phyloP scores from a whole-genome alignment of 768 basidiomycete species.

The Ephemerocybe angulata region DNA sequence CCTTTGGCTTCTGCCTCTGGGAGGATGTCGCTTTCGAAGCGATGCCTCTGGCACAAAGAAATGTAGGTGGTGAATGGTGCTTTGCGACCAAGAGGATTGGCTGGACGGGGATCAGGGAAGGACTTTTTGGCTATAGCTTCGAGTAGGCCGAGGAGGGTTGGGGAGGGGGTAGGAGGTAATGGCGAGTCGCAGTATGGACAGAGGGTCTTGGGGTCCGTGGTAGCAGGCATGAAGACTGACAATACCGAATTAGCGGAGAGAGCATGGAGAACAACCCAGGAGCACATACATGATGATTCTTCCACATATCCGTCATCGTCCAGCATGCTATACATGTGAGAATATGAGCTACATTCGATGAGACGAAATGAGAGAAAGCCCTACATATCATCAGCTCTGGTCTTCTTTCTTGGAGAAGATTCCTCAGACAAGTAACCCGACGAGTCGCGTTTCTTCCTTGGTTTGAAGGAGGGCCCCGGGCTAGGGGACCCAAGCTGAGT shows the following conservation, averaged over 20 bases:
- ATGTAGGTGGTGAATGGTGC: conserved; percentile 58
- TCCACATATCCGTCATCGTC: conserved; percentile 20
- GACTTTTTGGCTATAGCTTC: conserved; percentile 51
- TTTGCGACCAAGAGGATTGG: conserved; percentile 61
- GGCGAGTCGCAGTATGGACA: conserved; percentile 81
- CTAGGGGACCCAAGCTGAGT: neutral
- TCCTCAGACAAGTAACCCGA: neutral
- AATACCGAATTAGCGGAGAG: neutral
- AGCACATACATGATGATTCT: conserved; percentile 41
- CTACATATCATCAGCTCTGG: neutral
- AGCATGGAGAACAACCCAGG: neutral
- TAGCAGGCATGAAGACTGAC: conserved; percentile 48
- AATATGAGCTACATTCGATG: neutral
- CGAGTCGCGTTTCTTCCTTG: neutral
- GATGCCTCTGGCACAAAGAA: conserved; percentile 71
- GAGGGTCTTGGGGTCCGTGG: conserved; percentile 59
- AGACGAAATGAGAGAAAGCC: neutral
- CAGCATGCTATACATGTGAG: neutral
- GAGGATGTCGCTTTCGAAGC: conserved; percentile 68
- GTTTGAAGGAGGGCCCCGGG: neutral
- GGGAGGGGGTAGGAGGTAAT: conserved; percentile 61
- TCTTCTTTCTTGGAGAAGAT: conserved; percentile 3
- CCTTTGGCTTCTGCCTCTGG: conserved; percentile 68
- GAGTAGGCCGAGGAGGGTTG: conserved; percentile 53
- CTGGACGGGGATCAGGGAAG: conserved; percentile 55